Base-by-base conservation (phyloP, 345 rosid genomes). In the Arabis hirsuta region DNA sequence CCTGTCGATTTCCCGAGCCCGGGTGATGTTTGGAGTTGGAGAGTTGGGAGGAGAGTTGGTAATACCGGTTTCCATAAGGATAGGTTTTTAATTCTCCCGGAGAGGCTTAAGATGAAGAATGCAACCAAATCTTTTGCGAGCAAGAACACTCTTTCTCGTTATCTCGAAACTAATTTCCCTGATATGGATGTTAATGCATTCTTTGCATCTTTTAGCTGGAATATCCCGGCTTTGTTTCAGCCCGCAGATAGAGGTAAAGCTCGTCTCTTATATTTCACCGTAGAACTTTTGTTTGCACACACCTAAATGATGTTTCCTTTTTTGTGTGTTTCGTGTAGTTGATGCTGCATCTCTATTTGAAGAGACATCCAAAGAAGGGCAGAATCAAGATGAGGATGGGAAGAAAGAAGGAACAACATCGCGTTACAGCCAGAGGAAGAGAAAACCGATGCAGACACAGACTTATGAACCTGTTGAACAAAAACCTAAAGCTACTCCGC, bases 21-120 rank as follows among this genome's bases (percentile, higher is more conserved):
- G 0, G 97, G 97, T 11, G 97, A 94, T 75, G 81, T 69, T 39
- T 94, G 98, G 97, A 64, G 65, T 44, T 94, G 98, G 98, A 85
- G 75, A 67, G 98, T 91, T 56, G 98, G 98, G 67, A 89, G 22
- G 77, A 84, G 97, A 82, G 81, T 78, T 48, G 67, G 45, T 43
- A 10, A 0, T 52, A 43, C 73, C 6, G 97, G 97, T 13, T 56
- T 81, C 62, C 84, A 73, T 59, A 52, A 41, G 10, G 98, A 94
- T 62, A 74, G 97, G 65, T 88, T 69, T 63, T 27, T 94, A 6
- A 79, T 55, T 70, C 84, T 82, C 73, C 98, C 97, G 4, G 72
- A 45, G 20, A 73, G 83, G 67, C 84, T 90, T 65, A 54, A 36
- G 44, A 26, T 12, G 47, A 47, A 36, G 31, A 55, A 69, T 41